Base-by-base conservation (phyloP, 1,284 basidiomycete species). In the Trichosporon sp. region DNA sequence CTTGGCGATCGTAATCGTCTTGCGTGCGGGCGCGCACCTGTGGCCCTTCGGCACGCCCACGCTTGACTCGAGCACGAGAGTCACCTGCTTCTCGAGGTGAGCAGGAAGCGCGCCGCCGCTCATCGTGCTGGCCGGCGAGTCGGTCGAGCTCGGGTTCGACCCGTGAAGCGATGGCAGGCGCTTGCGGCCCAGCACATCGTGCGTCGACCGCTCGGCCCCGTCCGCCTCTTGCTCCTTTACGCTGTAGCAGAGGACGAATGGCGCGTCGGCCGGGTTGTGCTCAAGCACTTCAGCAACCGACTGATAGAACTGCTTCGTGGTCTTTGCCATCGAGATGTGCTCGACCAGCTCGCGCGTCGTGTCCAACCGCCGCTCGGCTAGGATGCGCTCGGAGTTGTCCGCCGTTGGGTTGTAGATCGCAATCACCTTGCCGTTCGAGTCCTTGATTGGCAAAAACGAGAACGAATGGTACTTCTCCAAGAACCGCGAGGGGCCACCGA, bases 211-310 rank as follows among this genome's bases (percentile, higher is more conserved):
- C 23, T 49, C 59, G 16, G 14, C 33, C 6, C 8, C 6, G 9
- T 27, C 23, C 10, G 49, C 25, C 25, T 52, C 44, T 25, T 40
- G 58, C 36, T 65, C 49, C 56, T 70, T 59, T 27, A 74, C 72
- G 32, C 71, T 71, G 64, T 78, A 79, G 36, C 66, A 68, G 54
- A 78, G 57, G 13, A 63, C 67, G 57, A 79, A 79, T 1, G 78
- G 78, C 2, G 67, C 69, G 33, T 79, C 78, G 31, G 64, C 60
- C 1, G 71, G 68, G 52, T 79, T 76, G 23, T 70, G 60, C 31
- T 70, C 69, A 10, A 79, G 56, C 1, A 72, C 73, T 4, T 69
- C 63, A 14, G 60, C 63, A 27, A 74, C 56, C 0, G 68, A 58
- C 21, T 65, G 60, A 37, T 65, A 77, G 60, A 73, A 76, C 36